phyloP scores from a whole-genome alignment of 257 asterid species.

The Lantana camara region DNA sequence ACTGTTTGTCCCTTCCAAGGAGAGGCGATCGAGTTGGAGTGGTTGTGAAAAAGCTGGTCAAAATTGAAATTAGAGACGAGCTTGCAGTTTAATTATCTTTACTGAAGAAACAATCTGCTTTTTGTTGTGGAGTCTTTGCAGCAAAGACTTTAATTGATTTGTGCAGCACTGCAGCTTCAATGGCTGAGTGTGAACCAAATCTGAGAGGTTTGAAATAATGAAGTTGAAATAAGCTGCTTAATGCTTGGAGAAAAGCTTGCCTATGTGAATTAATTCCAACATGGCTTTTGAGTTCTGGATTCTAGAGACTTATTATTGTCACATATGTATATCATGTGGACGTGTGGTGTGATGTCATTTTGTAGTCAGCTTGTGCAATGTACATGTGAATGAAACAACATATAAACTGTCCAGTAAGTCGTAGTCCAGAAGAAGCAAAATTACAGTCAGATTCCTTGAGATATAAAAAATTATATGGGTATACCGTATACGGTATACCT shows the following conservation, averaged over 20 bases:
- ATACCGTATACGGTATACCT: too few species aligned
- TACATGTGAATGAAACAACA: too few species aligned
- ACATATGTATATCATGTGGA: neutral
- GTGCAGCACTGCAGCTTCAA: neutral
- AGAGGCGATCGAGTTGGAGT: conserved; percentile 28
- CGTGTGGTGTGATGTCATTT: neutral
- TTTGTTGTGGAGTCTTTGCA: conserved; percentile 6
- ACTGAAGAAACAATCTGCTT: neutral
- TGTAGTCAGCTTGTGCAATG: too few species aligned
- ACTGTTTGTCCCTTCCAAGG: neutral
- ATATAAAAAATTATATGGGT: too few species aligned
- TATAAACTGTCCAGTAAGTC: too few species aligned
- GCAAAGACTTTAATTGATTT: neutral
- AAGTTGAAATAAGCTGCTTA: neutral
- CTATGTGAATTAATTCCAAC: neutral
- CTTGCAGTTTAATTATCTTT: neutral
- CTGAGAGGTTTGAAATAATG: neutral
- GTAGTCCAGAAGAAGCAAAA: too few species aligned
- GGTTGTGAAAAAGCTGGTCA: conserved; percentile 35
- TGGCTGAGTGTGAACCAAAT: conserved; percentile 20
- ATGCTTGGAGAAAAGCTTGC: neutral
- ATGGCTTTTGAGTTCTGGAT: neutral
- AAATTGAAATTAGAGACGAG: conserved; percentile 27
- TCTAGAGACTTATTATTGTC: too few species aligned
- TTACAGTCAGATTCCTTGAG: too few species aligned